Conservation (phyloP, 306 rosid species). For the Phaseolus lunatus region DNA sequence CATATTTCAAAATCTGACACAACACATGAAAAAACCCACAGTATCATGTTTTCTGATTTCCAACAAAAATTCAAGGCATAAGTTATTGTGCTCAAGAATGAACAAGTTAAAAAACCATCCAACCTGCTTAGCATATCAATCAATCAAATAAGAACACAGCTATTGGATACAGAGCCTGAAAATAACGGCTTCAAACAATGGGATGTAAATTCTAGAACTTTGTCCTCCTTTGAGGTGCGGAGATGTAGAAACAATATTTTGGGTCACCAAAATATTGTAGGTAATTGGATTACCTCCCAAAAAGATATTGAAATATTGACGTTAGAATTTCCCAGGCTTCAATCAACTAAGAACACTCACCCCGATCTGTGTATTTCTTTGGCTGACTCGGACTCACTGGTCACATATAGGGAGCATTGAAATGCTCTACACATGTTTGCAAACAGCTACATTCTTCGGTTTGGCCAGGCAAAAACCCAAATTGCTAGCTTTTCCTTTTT, state of each 20-base stretch:
- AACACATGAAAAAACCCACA: conserved; percentile 21
- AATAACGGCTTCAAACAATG: conserved; percentile 18
- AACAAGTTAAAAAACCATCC: not conserved
- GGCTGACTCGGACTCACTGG: not conserved
- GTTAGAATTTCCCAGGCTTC: conserved; percentile 12
- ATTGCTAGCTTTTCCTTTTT: not conserved
- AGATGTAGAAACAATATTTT: not conserved
- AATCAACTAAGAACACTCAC: conserved; percentile 14
- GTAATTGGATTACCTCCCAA: conserved; percentile 21
- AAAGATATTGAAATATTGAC: conserved; percentile 19
- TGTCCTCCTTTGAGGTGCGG: not conserved
- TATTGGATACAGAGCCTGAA: not conserved
- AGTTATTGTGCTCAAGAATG: conserved; percentile 11
- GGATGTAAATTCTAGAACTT: conserved; percentile 5
- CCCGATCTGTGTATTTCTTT: conserved; percentile 2
- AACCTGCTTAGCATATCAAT: conserved; percentile 24
- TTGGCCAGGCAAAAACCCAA: not conserved
- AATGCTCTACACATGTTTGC: conserved; percentile 6
- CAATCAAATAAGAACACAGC: conserved; percentile 16
- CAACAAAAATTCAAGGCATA: not conserved
- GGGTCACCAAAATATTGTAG: conserved; percentile 13
- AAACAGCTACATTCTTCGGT: conserved; percentile 8
- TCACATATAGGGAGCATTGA: not conserved
- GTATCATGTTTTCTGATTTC: not conserved
- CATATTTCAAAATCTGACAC: conserved; percentile 16